phyloP scores from a whole-genome alignment of 2,329 filamentous ascomycete genomes.

The Alternaria alternata region DNA sequence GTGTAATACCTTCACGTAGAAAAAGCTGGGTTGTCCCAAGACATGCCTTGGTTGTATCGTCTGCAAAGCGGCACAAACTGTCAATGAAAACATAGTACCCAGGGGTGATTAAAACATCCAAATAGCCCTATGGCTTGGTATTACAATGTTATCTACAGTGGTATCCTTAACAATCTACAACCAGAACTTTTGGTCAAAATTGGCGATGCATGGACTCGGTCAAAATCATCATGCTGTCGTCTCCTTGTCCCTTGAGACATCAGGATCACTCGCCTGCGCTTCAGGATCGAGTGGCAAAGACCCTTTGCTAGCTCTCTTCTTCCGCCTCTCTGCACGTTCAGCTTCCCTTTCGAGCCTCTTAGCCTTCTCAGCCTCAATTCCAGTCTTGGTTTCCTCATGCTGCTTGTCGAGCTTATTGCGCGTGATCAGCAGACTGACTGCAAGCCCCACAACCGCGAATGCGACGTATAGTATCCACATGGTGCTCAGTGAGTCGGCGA shows the following conservation, averaged over 20 bases:
- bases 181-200: background rate
- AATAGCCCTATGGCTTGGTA: background rate
- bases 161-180: background rate
- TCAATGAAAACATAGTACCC: too few relatives aligned
- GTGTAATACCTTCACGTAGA: background rate
- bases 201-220: background rate
- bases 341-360: slow-evolving; percentile 48
- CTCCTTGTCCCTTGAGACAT: slow-evolving; percentile 6
- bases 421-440: slow-evolving; percentile 52
- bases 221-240: slow-evolving; percentile 12
- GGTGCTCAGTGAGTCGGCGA: slow-evolving; percentile 54
- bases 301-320: slow-evolving; percentile 36
- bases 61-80: background rate
- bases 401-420: slow-evolving; percentile 53
- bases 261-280: slow-evolving; percentile 10
- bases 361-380: slow-evolving; percentile 54
- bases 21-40: background rate
- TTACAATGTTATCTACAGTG: background rate
- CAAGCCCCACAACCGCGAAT: slow-evolving; percentile 52
- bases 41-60: background rate
- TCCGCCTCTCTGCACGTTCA: slow-evolving; percentile 41
- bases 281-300: slow-evolving; percentile 29
- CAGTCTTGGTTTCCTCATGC: slow-evolving; percentile 60
- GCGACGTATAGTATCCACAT: slow-evolving; percentile 61
- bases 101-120: background rate